Evolutionary conservation across 257 asterid genomes (phyloP), one percentile per base, ranked within the genome.

Genomic region (Capsicum baccatum): DNA sequence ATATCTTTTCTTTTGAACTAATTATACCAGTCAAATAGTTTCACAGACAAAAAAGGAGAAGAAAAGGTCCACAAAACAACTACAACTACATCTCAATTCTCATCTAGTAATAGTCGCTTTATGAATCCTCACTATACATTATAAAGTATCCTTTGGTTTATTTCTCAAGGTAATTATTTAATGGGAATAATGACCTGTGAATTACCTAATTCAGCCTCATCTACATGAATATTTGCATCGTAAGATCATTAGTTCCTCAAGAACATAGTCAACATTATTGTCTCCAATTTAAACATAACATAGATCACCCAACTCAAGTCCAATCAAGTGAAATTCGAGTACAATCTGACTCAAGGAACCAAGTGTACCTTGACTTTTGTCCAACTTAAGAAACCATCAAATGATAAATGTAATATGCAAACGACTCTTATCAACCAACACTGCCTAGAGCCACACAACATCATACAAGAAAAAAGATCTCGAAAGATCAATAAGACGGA

Each of bases 121-220:
- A 50, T 50, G 10, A 33, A 74, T 52, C 21, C 5, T 50, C 16
- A 21, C 81, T 48, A 21, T 6, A 62, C 62, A 74, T 21, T 12
- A 50, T 11, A 48, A 74, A 48, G 9, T n/a, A 13, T 50, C 19
- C 8, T 6, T 50, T 48, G 8, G 16, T 50, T 12, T 74, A 74
- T 19, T 50, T 12, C 80, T 74, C 62, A 74, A 74, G 60, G 80
- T 48, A 50, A 50, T 21, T 47, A 8, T 50, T 74, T 12, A 74
- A 74, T 12, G 60, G 59, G 44, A 74, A 50, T 73, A 73, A 48
- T 48, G 80, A 52, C 21, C 44, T 3, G 42, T 73, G 57, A 3
- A 48, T 9, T 19, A 71, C 55, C 80, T 5, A 1, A 11, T 19
- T 12, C 42, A 12, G 58, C 80, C 80, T 19, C 13, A 0, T 48